Evolutionary conservation across 2,329 filamentous ascomycete genomes (phyloP), one percentile per base, ranked within the genome.

Genomic region (Penicillium sp.): DNA sequence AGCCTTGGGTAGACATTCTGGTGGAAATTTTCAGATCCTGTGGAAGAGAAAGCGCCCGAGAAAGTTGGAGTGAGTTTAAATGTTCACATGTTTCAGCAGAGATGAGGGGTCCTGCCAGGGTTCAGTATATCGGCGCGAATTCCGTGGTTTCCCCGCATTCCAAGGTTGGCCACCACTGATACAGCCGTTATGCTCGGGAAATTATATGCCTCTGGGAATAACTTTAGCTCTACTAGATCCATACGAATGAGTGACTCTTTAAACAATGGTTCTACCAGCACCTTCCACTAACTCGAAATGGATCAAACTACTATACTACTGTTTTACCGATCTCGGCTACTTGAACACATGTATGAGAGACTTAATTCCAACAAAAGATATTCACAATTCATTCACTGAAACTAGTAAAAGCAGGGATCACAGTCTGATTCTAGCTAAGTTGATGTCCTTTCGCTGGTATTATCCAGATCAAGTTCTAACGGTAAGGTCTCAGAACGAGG

Each of bases 391-490:
- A 41, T 22, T 41, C n/a, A 41, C 35, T 39, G 19, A 41, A 41
- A 41, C 39, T 41, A 41, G 39, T 41, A 41, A 41, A 10, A 41
- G 39, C 39, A 41, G 19, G 19, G 39, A 41, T 41, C 19, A 21
- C 39, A 41, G 19, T 41, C 39, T 41, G 39, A 41, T 41, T 41
- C 39, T 41, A 41, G 39, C 39, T 39, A 41, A 41, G 39, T 21
- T 41, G 19, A 66, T 66, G 64, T 96, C 89, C 91, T 96, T 93
- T 91, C 91, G 91, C 91, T 91, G 89, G 90, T 90, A 93, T 93
- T 93, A 92, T 91, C 90, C 89, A 90, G 90, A 92, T 92, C 90
- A 93, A 93, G 90, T 93, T 90, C 80, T 81, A 82, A 88, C 90
- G 89, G 90, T 93, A 88, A 93, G 85, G 86, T 93, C 89, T 92